Percentiles rank a stretch among this genome's conserved stretches.
These are phyloP conservation scores for Lindgomyces ingoldianus DNA, from an alignment of 495 filamentous ascomycete species.

Conservation along the genomic window DNA sequence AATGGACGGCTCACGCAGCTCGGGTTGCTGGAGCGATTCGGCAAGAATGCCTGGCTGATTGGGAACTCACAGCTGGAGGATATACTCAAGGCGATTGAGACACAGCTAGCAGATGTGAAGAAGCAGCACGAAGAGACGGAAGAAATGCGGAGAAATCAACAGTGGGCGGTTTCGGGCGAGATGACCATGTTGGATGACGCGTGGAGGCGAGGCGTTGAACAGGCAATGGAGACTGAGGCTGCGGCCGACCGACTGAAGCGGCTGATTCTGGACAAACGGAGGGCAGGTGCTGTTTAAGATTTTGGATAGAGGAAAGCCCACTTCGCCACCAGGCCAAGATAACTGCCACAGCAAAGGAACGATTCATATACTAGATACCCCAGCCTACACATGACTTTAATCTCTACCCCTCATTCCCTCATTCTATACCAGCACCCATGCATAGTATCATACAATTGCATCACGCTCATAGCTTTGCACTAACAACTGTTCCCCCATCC, in stretches of 20 bases:
- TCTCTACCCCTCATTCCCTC: too few relatives aligned
- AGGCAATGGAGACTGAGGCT: slow-evolving; percentile 67
- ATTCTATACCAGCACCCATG: too few relatives aligned
- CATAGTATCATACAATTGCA: too few relatives aligned
- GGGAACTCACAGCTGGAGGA: slow-evolving; percentile 78
- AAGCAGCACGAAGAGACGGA: slow-evolving; percentile 69
- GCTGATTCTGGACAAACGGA: slow-evolving; percentile 62
- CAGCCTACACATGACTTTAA: too few relatives aligned
- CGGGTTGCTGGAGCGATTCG: slow-evolving; percentile 71
- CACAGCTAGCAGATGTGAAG: slow-evolving; percentile 68
- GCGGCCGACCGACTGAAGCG: slow-evolving; percentile 66
- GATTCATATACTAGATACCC: too few relatives aligned
- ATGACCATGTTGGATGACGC: slow-evolving; percentile 66
- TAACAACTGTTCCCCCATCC: slow-evolving; percentile 65
- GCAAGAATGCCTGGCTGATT: slow-evolving; percentile 89
- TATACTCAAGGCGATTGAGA: slow-evolving; percentile 70
- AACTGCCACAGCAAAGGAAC: not conserved
- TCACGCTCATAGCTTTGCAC: slow-evolving; percentile 52
- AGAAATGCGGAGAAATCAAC: slow-evolving; percentile 65
- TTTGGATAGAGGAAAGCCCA: not conserved
- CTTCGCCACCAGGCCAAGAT: not conserved
- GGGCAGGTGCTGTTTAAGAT: slow-evolving; percentile 35
- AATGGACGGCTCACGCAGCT: slow-evolving; percentile 67
- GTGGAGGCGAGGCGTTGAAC: slow-evolving; percentile 52
- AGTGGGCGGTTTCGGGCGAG: slow-evolving; percentile 70